Base-by-base conservation (phyloP, 129 eudicot species). In the Cynara cardunculus region DNA sequence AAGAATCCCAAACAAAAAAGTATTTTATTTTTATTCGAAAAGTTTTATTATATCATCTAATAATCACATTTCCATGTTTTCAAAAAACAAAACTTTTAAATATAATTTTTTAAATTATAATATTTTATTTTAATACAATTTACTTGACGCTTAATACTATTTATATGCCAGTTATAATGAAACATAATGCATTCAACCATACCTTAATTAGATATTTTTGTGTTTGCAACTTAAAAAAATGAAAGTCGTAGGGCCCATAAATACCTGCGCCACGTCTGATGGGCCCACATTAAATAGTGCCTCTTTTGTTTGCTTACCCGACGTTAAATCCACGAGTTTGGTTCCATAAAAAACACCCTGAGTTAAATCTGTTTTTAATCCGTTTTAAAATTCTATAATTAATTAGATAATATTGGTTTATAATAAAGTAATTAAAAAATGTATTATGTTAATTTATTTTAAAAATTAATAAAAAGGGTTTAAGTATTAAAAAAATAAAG, bases 241-340 rank as follows among this genome's bases (percentile, higher is more conserved):
- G 53, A 18, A 39, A 71, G 34, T 39, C 13, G 26, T 67, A 62
- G 82, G 82, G 53, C 69, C 82, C 69, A 65, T n/a, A n/a, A n/a
- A n/a, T n/a, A 83, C 74, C 79, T 83, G 82, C 78, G 78, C 78
- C 82, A 83, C 86, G 86, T 71, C 71, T n/a, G 59, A 66, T 61
- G 73, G 79, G 19, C 67, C 83, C 34, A 59, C 78, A 1, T 30
- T 26, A 83, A 83, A 77, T 77, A 83, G 86, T 77, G 79, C 65
- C 49, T 71, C 74, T 77, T 83, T 61, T 83, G 82, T 83, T 72
- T 49, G 21, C 24, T 71, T 83, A 32, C 68, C 74, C 41, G 1
- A 83, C 74, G 13, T 77, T 22, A 31, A 56, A 30, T 71, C 71
- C 65, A 59, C 65, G 25, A 25, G 53, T 70, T 59, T 35, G 7